Conservation (phyloP, 2,329 filamentous ascomycete species). For the Calonectria pseudoreteaudii region DNA sequence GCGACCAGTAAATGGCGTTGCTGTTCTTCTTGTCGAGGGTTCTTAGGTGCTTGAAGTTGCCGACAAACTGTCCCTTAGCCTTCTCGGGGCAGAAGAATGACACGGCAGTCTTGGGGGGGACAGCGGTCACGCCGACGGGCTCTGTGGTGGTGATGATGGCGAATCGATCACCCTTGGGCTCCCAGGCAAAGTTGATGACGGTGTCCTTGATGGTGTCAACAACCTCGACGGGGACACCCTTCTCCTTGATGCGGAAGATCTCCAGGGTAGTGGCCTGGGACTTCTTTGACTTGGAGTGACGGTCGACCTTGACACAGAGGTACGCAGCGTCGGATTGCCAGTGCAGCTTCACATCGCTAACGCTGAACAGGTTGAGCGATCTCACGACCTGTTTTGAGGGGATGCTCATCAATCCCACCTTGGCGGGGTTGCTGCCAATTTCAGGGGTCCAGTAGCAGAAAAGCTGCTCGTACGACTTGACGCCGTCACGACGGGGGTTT, state of each 20-base stretch:
- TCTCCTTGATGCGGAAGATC: conserved; percentile 97
- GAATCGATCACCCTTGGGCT: conserved; percentile 97
- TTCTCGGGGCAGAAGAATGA: conserved; percentile 98
- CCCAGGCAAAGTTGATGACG: conserved; percentile 99
- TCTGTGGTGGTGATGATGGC: conserved; percentile 97
- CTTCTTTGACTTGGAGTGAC: conserved; percentile 99
- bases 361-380: conserved; percentile 97
- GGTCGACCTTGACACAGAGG: conserved; percentile 97
- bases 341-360: conserved; percentile 96
- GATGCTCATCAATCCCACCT: conserved; percentile 95
- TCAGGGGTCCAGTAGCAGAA: conserved; percentile 99
- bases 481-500: conserved; percentile 81
- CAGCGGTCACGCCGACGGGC: conserved; percentile 79
- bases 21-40: conserved; percentile 99
- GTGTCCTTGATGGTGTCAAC: conserved; percentile 98
- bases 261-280: conserved; percentile 96
- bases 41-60: conserved; percentile 96
- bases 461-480: conserved; percentile 94
- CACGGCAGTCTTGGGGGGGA: conserved; percentile 92
- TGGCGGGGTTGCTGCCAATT: conserved; percentile 96
- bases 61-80: conserved; percentile 80
- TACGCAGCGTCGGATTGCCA: conserved; percentile 97
- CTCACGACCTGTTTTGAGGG: conserved; percentile 95
- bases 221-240: conserved; percentile 97
- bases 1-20: conserved; percentile 99